A percentile compares a stretch with the other conserved stretches of the same genome.
phyloP scores from a whole-genome alignment of 2,329 filamentous ascomycete genomes.

The Penicillium sp. region DNA sequence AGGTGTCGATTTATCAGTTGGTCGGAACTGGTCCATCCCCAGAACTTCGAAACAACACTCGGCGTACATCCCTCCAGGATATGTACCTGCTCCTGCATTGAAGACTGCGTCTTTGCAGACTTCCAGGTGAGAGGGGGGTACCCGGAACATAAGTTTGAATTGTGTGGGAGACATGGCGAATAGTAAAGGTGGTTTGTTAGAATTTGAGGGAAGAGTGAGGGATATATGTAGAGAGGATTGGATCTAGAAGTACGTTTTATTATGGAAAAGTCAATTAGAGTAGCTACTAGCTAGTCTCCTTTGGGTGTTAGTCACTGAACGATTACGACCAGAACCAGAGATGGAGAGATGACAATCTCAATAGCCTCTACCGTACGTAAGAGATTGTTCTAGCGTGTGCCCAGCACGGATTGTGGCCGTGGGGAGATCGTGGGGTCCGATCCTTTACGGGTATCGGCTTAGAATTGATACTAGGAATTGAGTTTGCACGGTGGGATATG shows the following conservation, averaged over 20 bases:
- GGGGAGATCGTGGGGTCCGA: neutral
- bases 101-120: slow-evolving; percentile 10
- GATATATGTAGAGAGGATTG: neutral
- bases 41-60: slow-evolving; percentile 7
- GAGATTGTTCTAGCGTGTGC: neutral
- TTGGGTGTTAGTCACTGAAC: neutral
- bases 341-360: neutral
- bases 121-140: slow-evolving; percentile 14
- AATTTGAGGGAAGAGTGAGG: neutral
- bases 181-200: neutral
- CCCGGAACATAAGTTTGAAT: slow-evolving; percentile 13
- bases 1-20: slow-evolving; percentile 4
- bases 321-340: neutral
- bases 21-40: slow-evolving; percentile 13
- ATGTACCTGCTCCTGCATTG: slow-evolving; percentile 5
- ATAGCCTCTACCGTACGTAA: neutral
- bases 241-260: neutral
- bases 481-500: too few relatives aligned
- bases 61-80: slow-evolving; percentile 11
- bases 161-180: slow-evolving; percentile 8
- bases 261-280: neutral
- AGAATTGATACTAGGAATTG: neutral
- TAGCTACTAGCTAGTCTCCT: neutral
- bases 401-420: neutral
- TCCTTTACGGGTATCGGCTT: neutral